These are phyloP conservation scores for Alnus rubra DNA, from an alignment of 306 rosid genomes.

Conservation along the genomic window DNA sequence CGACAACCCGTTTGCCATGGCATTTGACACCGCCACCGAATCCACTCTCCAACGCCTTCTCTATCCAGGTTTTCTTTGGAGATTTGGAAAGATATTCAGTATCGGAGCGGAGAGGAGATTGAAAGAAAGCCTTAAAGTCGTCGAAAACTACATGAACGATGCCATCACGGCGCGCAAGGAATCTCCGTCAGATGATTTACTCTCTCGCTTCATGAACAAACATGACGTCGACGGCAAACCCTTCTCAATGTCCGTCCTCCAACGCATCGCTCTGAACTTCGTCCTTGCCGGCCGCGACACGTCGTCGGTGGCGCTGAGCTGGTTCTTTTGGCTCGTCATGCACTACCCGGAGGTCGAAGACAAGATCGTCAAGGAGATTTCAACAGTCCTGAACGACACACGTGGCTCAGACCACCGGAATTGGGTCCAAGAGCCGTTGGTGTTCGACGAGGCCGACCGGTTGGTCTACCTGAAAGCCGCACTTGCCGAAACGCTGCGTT, in stretches of 20 bases:
- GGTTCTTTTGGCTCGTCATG: constrained; percentile 96
- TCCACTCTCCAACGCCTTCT: constrained; percentile 75
- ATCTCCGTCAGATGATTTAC: constrained; percentile 72
- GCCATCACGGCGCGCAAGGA: constrained; percentile 59
- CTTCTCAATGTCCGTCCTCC: constrained; percentile 44
- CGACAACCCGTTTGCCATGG: constrained; percentile 56
- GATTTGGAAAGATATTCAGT: constrained; percentile 50
- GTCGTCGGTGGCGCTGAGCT: constrained; percentile 86
- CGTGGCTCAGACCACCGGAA: constrained; percentile 50
- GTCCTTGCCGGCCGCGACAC: constrained; percentile 98
- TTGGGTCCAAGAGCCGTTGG: constrained; percentile 77
- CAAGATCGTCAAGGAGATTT: constrained; percentile 57
- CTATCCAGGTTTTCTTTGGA: constrained; percentile 72
- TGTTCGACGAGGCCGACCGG: constrained; percentile 74
- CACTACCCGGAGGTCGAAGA: constrained; percentile 60
- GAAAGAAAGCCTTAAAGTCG: constrained; percentile 48
- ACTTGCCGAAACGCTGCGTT: constrained; percentile 71
- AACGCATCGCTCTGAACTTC: constrained; percentile 80
- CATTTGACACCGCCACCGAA: constrained; percentile 83
- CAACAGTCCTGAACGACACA: constrained; percentile 40
- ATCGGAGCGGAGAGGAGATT: constrained; percentile 61
- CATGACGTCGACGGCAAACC: constrained; percentile 59
- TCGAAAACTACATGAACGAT: constrained; percentile 76
- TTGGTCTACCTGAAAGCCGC: constrained; percentile 82
- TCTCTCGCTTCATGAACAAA: constrained; percentile 76